Evolutionary conservation across 2,329 filamentous ascomycete genomes (phyloP), one percentile per base, ranked within the genome.

Genomic region (Cordyceps farinosa): DNA sequence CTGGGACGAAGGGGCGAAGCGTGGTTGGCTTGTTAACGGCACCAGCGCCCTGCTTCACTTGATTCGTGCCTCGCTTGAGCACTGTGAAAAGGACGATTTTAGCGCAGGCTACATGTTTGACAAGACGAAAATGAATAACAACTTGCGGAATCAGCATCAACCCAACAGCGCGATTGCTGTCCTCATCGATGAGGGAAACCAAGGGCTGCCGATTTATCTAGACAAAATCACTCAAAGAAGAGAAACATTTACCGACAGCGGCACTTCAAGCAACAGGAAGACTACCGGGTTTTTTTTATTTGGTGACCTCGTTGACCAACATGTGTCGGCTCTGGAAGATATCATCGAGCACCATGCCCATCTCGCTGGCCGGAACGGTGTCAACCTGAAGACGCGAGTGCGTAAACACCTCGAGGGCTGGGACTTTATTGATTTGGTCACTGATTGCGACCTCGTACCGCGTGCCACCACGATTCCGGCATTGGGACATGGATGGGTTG

Each of bases 1-100:
- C 1, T 72, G 70, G 69, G 70, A 72, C 32, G 69, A 70, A 36
- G 51, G 38, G n/a, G 66, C 66, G n/a, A 71, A 70, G 48, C 64
- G 70, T 40, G 71, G 68, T 3, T 73, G 71, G 71, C 66, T 73
- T 1, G 60, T 70, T n/a, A 71, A 72, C n/a, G 71, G 71, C 1
- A 65, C 64, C 0, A 71, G 69, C 51, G 68, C 68, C 3, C 47
- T 72, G 34, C 56, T 73, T 2, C 68, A 71, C 48, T 54, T 69
- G 3, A 17, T 70, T 9, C 65, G 66, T 8, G 66, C 68, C 3
- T 70, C 67, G 0, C 32, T 73, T 1, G 36, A 22, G 10, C 27
- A 30, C 36, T 40, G 29, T 17, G 36, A 17, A 17, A 8, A 40
- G 5, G 52, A 42, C 15, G 52, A 55, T 32, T 30, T 40, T 22